phyloP scores from a whole-genome alignment of 2,329 filamentous ascomycete genomes.

The Alternaria dauci region DNA sequence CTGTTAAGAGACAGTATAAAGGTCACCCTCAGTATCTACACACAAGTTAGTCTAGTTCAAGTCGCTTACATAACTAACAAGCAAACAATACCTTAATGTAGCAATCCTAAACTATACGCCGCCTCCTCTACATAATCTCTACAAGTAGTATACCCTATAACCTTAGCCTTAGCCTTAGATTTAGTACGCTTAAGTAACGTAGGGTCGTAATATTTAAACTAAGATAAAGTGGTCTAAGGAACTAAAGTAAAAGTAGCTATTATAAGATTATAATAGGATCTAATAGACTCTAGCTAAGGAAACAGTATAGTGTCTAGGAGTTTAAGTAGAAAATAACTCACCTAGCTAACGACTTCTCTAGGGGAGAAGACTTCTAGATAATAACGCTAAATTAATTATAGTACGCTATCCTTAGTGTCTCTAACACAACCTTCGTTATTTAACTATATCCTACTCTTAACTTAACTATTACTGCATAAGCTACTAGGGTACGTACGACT shows the following conservation, averaged over 20 bases:
- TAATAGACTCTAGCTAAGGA: conserved; percentile 6
- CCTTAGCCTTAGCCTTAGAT: conserved; percentile 4
- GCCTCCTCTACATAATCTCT: neutral
- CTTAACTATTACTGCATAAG: neutral
- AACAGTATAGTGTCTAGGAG: neutral
- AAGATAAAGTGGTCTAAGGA: neutral
- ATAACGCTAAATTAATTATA: conserved; percentile 8
- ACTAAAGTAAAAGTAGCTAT: conserved; percentile 11
- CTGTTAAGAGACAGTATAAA: neutral
- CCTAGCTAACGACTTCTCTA: neutral
- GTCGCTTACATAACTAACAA: neutral
- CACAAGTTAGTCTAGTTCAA: neutral
- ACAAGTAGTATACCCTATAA: neutral
- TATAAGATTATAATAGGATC: conserved; percentile 1
- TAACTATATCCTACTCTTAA: neutral
- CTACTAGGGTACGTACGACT: conserved; percentile 5
- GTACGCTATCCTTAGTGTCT: neutral
- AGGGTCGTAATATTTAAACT: conserved; percentile 1
- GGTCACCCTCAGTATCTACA: neutral
- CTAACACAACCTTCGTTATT: neutral
- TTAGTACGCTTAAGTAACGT: conserved; percentile 1
- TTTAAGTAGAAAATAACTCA: conserved; percentile 10
- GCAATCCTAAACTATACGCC: neutral
- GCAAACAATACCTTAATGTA: neutral
- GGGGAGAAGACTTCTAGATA: neutral